These are phyloP conservation scores for Verticillium alfalfae DNA, from an alignment of 2,329 filamentous ascomycete genomes.

Conservation along the genomic window DNA sequence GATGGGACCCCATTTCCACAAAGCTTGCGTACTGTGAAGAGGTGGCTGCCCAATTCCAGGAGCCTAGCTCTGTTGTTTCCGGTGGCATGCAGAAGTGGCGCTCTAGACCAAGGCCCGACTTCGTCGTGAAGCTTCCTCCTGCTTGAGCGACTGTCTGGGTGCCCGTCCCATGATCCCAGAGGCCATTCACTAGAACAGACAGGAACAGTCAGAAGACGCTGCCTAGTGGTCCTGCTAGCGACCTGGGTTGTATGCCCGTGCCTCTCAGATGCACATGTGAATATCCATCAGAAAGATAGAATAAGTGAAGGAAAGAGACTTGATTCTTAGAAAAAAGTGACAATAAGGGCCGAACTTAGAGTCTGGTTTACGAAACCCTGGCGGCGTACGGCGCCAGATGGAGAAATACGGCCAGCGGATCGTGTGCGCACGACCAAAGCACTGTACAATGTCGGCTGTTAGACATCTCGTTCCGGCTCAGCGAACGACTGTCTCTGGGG, in stretches of 20 bases:
- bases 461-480: neutral
- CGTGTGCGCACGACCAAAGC: neutral
- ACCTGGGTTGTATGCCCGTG: no score
- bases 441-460: neutral
- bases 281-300: no score
- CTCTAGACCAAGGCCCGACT: neutral
- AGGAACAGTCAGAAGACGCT: no score
- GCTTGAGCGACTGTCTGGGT: neutral
- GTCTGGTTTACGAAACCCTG: neutral
- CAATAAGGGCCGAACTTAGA: no score
- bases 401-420: neutral
- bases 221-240: no score
- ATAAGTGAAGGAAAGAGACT: no score
- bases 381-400: neutral
- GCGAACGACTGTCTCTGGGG: neutral
- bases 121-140: neutral
- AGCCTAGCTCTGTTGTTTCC: neutral
- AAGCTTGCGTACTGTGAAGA: neutral
- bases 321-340: no score
- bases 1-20: neutral
- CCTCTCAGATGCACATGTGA: no score
- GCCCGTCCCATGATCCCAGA: no score
- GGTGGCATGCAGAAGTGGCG: neutral
- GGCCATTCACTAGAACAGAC: no score
- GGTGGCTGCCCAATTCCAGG: neutral